Base-by-base conservation (phyloP, 345 rosid genomes). In the Hibiscus tridactylites region DNA sequence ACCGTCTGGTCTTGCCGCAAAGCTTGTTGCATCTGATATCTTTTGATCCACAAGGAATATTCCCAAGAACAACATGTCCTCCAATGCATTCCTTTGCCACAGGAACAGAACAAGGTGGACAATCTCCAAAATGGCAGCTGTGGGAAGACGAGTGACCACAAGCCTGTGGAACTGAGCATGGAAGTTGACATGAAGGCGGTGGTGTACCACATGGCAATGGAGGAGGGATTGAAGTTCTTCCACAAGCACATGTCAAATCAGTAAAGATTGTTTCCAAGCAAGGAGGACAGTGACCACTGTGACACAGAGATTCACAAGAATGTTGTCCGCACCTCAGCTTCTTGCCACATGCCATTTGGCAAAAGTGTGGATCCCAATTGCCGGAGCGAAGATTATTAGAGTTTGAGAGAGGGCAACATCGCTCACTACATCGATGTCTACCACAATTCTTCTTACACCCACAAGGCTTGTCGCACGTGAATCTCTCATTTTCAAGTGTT, bases 171-270 rank as follows among this genome's bases (percentile, higher is more conserved):
- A 87, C 79, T 2, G 87, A 81, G 72, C 99, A 95, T 16, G 88
- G 86, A 49, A 89, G 89, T 79, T 92, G 97, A 75, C 99, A 95
- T 37, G 89, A 84, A 77, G 98, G 99, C 0, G 81, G 81, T 75
- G 96, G 89, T 4, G 98, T 92, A 59, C 98, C 99, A 68, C 99
- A 92, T 11, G 98, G 96, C 80, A 87, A 75, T 64, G 99, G 99
- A 68, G 99, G 99, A 79, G 99, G 93, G 70, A 95, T 86, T 33
- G 94, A 89, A 62, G 94, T 90, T 83, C 82, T 84, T 71, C 99
- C 91, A 79, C 97, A 95, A 8, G 98, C 98, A 84, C 98, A 95
- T 8, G 87, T 90, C 71, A 95, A 79, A 88, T 95, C 99, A 13
- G 83, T 81, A 72, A 95, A 92, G 56, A 92, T 92, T 19, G 91